Conservation (phyloP, 495 filamentous ascomycete species). For the Daldinia childiae region DNA sequence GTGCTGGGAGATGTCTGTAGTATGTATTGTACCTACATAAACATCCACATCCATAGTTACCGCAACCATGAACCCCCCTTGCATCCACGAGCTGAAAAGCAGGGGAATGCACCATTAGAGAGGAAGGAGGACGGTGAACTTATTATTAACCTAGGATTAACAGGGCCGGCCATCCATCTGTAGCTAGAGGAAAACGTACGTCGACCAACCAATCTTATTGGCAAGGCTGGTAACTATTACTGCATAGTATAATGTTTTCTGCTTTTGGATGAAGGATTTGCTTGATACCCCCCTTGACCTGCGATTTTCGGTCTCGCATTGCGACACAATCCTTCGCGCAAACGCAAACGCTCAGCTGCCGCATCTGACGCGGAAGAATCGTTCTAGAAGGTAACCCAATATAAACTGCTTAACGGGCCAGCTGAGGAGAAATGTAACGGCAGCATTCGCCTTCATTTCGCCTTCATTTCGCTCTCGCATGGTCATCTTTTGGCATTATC, state of each 20-base stretch:
- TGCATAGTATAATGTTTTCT: neutral
- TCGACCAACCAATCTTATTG: neutral
- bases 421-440: conserved; percentile 5
- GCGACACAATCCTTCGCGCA: conserved; percentile 12
- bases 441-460: neutral
- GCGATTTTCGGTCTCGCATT: conserved; percentile 8
- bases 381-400: conserved; percentile 24
- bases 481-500: conserved; percentile 14
- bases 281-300: neutral
- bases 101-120: conserved; percentile 20
- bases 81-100: conserved; percentile 36
- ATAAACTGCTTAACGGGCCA: neutral
- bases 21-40: conserved; percentile 23
- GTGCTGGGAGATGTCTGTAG: neutral
- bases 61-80: conserved; percentile 11
- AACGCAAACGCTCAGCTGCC: conserved; percentile 11
- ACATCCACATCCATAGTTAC: neutral
- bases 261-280: neutral
- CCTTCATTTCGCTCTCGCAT: neutral
- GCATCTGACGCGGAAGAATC: conserved; percentile 25
- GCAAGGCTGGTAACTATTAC: neutral
- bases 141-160: conserved; percentile 20
- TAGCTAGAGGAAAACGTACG: neutral
- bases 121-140: conserved; percentile 24
- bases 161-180: conserved; percentile 27